Evolutionary conservation across 192 early-diverging fungal genomes (phyloP).

Genomic region (Backusella morwellensis): DNA sequence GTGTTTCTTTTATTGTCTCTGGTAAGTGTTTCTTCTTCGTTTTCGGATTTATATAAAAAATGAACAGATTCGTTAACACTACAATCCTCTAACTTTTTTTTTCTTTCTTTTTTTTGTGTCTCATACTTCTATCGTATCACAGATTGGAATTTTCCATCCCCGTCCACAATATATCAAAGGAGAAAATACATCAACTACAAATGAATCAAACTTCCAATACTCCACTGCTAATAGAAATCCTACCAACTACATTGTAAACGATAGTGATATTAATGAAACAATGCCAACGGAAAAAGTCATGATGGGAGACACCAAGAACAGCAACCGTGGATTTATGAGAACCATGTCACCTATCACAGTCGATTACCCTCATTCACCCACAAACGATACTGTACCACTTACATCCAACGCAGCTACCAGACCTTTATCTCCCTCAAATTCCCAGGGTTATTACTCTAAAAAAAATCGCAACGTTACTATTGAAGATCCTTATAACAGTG

Average conservation of each 20-base stretch:
- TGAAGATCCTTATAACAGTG: conserved; percentile 16
- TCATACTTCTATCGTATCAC: not conserved
- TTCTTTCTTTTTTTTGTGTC: not conserved
- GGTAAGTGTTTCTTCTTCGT: conserved; percentile 2
- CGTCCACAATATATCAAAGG: not conserved
- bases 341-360: conserved; percentile 19
- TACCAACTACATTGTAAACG: not conserved
- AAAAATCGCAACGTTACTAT: not conserved
- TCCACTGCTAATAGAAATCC: not conserved
- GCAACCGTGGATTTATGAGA: conserved; percentile 12
- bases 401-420: conserved; percentile 10
- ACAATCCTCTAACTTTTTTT: not conserved
- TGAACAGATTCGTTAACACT: not conserved
- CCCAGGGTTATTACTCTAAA: not conserved
- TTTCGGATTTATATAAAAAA: not conserved
- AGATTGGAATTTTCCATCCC: conserved; percentile 18
- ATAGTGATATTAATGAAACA: not conserved
- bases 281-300: not conserved
- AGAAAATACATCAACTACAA: not conserved
- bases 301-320: not conserved
- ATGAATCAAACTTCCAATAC: conserved; percentile 5
- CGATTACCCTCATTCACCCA: conserved; percentile 9
- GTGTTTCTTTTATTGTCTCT: conserved; percentile 18
- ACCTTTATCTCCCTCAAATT: conserved; percentile 9
- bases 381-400: conserved; percentile 15